These are phyloP conservation scores for Talaromyces marneffei DNA, from an alignment of 2,329 filamentous ascomycete genomes.

Conservation along the genomic window DNA sequence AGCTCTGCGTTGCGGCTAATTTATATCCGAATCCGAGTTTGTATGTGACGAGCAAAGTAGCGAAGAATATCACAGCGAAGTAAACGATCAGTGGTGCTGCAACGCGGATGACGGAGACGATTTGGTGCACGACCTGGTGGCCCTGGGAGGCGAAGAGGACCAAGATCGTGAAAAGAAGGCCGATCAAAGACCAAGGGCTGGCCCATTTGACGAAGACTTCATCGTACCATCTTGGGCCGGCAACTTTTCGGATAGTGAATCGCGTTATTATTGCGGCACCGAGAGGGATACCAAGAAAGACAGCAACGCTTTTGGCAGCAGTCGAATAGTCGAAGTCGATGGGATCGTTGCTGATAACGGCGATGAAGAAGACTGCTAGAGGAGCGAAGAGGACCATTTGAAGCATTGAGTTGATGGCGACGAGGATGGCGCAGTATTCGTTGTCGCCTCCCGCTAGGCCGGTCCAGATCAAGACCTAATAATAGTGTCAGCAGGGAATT, in stretches of 20 bases:
- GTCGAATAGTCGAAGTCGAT: slow-evolving; percentile 53
- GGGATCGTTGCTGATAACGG: slow-evolving; percentile 55
- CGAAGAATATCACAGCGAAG: slow-evolving; percentile 68
- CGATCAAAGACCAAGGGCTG: slow-evolving; percentile 71
- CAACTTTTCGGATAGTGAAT: slow-evolving; percentile 50
- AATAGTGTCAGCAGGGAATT: neutral
- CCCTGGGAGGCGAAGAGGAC: slow-evolving; percentile 82
- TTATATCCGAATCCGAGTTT: slow-evolving; percentile 70
- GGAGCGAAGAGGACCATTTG: slow-evolving; percentile 71
- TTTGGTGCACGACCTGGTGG: slow-evolving; percentile 68
- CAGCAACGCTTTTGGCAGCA: slow-evolving; percentile 73
- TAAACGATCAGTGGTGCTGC: slow-evolving; percentile 77
- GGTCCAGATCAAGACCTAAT: slow-evolving; percentile 66
- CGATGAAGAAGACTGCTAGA: slow-evolving; percentile 63
- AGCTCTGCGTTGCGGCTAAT: slow-evolving; percentile 69
- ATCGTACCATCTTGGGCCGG: slow-evolving; percentile 60
- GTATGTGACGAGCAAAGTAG: slow-evolving; percentile 57
- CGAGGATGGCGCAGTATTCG: slow-evolving; percentile 78
- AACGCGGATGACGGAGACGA: slow-evolving; percentile 75
- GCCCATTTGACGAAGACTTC: slow-evolving; percentile 62
- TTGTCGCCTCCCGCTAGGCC: slow-evolving; percentile 67
- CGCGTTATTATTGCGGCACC: slow-evolving; percentile 73
- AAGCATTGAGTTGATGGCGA: slow-evolving; percentile 67
- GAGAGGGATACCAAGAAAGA: slow-evolving; percentile 80
- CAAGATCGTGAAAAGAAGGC: slow-evolving; percentile 79